A percentile compares a stretch with the other conserved stretches of the same genome.
These are phyloP conservation scores for Rauvolfia tetraphylla DNA, from an alignment of 257 asterid genomes.

Conservation along the genomic window DNA sequence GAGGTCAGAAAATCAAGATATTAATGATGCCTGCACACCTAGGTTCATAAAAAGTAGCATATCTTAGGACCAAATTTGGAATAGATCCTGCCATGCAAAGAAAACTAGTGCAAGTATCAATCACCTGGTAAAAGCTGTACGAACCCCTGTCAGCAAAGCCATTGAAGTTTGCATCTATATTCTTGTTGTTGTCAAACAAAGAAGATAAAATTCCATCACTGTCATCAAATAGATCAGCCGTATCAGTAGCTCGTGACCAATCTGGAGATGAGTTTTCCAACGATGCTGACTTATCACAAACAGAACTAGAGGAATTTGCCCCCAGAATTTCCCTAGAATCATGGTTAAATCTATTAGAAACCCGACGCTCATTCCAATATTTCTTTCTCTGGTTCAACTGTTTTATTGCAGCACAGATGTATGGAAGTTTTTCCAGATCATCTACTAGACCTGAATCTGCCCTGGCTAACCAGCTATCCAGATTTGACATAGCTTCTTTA, in stretches of 20 bases:
- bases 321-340: conserved; percentile 18
- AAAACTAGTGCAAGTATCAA: conserved; percentile 10
- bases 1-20: neutral
- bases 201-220: conserved; percentile 38
- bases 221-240: conserved; percentile 31
- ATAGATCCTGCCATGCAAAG: neutral
- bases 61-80: neutral
- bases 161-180: conserved; percentile 20
- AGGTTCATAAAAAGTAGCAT: neutral
- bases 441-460: conserved; percentile 91
- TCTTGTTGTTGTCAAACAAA: conserved; percentile 31
- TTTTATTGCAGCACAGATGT: conserved; percentile 82
- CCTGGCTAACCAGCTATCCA: conserved; percentile 92
- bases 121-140: conserved; percentile 88
- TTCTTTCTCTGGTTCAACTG: conserved; percentile 67
- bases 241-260: conserved; percentile 36
- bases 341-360: conserved; percentile 24
- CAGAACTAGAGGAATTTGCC: conserved; percentile 20
- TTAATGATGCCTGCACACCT: neutral
- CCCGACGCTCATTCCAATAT: conserved; percentile 65
- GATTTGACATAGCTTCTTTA: conserved; percentile 75
- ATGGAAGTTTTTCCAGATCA: conserved; percentile 90
- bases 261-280: conserved; percentile 29
- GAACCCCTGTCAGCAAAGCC: conserved; percentile 39
- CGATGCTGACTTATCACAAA: conserved; percentile 25